Base-by-base conservation (phyloP, 78 protist genomes). In the Speleostelium caveatum region DNA sequence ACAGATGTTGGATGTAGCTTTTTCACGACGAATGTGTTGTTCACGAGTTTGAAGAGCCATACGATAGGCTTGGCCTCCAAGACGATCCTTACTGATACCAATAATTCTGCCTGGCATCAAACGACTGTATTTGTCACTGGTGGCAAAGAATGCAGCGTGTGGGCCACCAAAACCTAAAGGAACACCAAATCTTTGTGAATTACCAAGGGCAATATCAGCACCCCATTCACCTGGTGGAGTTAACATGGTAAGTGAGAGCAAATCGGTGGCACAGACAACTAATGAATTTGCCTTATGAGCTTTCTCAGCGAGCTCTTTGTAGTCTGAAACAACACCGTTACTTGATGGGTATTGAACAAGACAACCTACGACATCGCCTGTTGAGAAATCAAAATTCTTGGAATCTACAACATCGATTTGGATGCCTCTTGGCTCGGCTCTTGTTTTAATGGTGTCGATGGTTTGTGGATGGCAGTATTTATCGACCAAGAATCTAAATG, bases 111-210 rank as follows among this genome's bases (percentile, higher is more conserved):
- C 99, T n/a, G 99, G 99, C 59, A 97, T 45, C 19, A 61, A 36
- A 67, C 99, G 97, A 75, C 77, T 77, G 95, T 73, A 67, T 61
- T 93, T 59, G 26, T 96, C 95, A 41, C 24, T 65, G 80, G 86
- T 56, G 24, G 99, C 96, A 61, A 98, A 87, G 97, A 95, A 98
- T 45, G 98, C 99, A 16, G 99, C 99, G 86, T 98, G 99, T 42
- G 99, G 99, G n/a, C 99, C 99, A 33, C 98, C 99, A 49, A 73
- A 96, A 51, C 99, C 99, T 32, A 98, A 72, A 17, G 99, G 99
- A 6, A 97, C 98, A 63, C 99, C 99, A 75, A 98, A 97, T 21
- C 99, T 93, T 88, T 97, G 99, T 0, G 95, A 30, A n/a, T 62
- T 83, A 53, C 99, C 99, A 36, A 98, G 63, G 14, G 85, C 96